Base-by-base conservation (phyloP, 208 protist species). In the Trypanosoma platydactyli region DNA sequence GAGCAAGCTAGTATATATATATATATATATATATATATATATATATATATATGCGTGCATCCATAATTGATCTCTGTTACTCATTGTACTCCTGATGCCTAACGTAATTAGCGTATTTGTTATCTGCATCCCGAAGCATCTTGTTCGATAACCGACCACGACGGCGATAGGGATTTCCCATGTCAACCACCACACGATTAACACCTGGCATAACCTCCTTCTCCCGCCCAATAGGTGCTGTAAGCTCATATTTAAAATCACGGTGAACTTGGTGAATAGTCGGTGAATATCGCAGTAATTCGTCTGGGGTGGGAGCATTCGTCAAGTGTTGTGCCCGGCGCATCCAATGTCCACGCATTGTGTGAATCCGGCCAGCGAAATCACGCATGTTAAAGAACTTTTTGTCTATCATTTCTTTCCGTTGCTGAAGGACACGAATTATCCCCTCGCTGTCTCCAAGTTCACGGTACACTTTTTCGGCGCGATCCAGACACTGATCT, bases 371-470 rank as follows among this genome's bases (percentile, higher is more conserved):
- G 25, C 91, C 91, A 35, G 86, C 85, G 71, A 94, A 94, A 71
- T 94, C 88, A 35, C 88, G 77, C 82, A 96, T 88, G 64, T 96
- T 96, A 68, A 96, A 94, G 64, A 92, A 94, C 72, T 94, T 94
- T 57, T 86, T 87, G 64, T 94, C 91, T 22, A 96, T 79, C 70
- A 94, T 66, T 62, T 92, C 86, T 57, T 94, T 91, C 5, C 88
- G 83, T 35, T 61, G 64, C 63, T 92, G 80, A 25, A 96, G 77
- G 44, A 90, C 84, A n/a, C 88, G 85, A 56, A 92, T 81, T 38
- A 87, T 73, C 3, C 84, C 80, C 11, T 74, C 77, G 9, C 56
- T 58, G 62, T 92, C 76, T 42, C 68, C 68, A 40, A 63, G 25
- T 15, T 60, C 40, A 42, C 72, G 59, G 62, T 93, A 87, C 5